phyloP scores from a whole-genome alignment of 768 basidiomycete species.

The Naganishia vaughanmartiniae region DNA sequence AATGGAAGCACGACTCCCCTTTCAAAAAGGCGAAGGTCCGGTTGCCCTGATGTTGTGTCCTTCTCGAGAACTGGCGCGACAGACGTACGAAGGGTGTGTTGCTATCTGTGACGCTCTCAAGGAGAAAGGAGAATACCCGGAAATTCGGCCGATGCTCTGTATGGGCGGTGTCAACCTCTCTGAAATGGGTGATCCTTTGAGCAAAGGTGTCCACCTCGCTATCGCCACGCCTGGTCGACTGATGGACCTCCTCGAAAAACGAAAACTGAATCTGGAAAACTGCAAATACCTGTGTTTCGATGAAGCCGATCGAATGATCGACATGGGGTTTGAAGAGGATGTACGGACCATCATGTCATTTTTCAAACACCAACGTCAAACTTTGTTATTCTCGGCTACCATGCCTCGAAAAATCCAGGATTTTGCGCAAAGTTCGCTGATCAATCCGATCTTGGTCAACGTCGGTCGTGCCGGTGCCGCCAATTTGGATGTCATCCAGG shows the following conservation, averaged over 20 bases:
- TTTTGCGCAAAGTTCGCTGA: constrained; percentile 94
- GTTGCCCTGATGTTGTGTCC: constrained; percentile 96
- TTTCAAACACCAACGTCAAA: constrained; percentile 98
- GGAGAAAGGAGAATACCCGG: constrained; percentile 74
- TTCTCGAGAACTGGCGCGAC: constrained; percentile 90
- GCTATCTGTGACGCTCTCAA: constrained; percentile 79
- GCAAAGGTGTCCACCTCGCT: constrained; percentile 88
- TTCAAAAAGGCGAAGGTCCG: constrained; percentile 90
- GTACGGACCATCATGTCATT: constrained; percentile 96
- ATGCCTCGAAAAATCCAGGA: constrained; percentile 99
- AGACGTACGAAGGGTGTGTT: constrained; percentile 92
- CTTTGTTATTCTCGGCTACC: constrained; percentile 93
- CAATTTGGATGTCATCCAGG: constrained; percentile 83
- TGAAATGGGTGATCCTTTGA: constrained; percentile 88
- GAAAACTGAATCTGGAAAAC: constrained; percentile 81
- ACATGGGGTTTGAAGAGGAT: constrained; percentile 97
- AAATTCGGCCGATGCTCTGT: constrained; percentile 80
- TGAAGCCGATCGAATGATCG: constrained; percentile 97
- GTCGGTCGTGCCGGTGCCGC: constrained; percentile 98
- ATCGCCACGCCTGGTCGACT: constrained; percentile 94
- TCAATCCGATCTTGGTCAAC: constrained; percentile 90
- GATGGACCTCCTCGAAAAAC: constrained; percentile 98
- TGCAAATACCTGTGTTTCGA: constrained; percentile 97
- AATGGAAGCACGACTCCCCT: constrained; percentile 85
- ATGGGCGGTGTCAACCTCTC: constrained; percentile 98